Percentiles rank a stretch among this genome's conserved stretches.
Conservation (phyloP, 208 protist genomes). For the Wallacemonas sp. region DNA sequence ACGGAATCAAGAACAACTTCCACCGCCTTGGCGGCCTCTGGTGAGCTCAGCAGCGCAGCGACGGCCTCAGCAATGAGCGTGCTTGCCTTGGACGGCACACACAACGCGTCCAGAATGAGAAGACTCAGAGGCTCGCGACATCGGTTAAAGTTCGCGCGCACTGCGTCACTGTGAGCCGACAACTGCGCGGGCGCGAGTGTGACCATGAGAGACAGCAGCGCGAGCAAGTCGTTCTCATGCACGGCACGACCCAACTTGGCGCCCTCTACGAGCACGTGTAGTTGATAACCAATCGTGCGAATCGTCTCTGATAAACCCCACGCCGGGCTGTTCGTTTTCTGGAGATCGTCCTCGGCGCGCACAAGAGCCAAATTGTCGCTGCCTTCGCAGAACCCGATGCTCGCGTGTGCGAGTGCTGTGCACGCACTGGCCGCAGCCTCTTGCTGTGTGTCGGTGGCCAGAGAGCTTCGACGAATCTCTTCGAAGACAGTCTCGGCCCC, state of each 20-base stretch:
- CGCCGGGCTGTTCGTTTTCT: conserved; percentile 24
- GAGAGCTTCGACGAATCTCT: conserved; percentile 28
- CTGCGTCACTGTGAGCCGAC: conserved; percentile 7
- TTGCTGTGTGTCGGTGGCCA: not conserved
- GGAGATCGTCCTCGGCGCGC: conserved; percentile 35
- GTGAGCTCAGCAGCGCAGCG: conserved; percentile 10
- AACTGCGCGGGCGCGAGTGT: conserved; percentile 33
- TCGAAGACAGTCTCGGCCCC: conserved; percentile 28
- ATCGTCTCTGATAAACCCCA: conserved; percentile 61
- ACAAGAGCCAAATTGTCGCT: conserved; percentile 22
- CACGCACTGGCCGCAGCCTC: conserved; percentile 20
- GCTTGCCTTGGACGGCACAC: conserved; percentile 22
- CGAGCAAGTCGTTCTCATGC: conserved; percentile 46
- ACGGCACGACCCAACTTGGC: conserved; percentile 51
- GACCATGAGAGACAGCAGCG: conserved; percentile 50
- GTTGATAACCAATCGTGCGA: conserved; percentile 36
- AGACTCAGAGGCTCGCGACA: conserved; percentile 34
- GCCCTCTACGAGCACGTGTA: conserved; percentile 48
- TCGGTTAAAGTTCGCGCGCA: conserved; percentile 33
- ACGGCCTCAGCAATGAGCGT: conserved; percentile 22
- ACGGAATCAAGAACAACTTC: no score
- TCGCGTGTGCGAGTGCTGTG: conserved; percentile 39
- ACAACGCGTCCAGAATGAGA: conserved; percentile 42
- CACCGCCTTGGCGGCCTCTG: not conserved
- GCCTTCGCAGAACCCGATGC: conserved; percentile 33